A percentile compares a stretch with the other conserved stretches of the same genome.
Conservation (phyloP, 176 grass and related monocot species). For the Pharus latifolius region DNA sequence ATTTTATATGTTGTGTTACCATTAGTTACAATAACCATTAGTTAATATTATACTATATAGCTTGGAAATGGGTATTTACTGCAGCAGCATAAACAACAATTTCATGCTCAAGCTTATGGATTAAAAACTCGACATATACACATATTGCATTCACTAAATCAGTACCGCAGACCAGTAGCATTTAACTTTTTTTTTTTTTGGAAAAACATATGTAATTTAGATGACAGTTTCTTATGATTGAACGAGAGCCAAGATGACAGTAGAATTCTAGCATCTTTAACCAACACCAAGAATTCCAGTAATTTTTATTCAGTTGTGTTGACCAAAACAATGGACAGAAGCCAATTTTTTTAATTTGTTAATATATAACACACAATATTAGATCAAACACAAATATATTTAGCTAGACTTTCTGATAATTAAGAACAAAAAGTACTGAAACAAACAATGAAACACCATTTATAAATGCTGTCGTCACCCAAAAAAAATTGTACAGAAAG, state of each 20-base stretch:
- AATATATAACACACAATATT: not conserved
- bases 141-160: not conserved
- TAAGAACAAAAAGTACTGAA: no score
- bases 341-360: not conserved
- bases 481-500: no score
- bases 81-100: not conserved
- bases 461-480: no score
- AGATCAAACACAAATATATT: not conserved
- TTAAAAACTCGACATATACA: not conserved
- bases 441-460: no score
- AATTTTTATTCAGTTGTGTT: not conserved
- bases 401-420: no score
- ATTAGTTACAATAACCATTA: no score
- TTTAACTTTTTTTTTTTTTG: not conserved
- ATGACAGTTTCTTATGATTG: not conserved
- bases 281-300: not conserved
- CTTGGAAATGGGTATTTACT: not conserved
- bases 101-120: not conserved
- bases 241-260: not conserved
- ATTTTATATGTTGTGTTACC: no score
- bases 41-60: not conserved
- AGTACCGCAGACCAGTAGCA: no score
- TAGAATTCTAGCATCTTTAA: not conserved
- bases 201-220: not conserved
- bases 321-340: not conserved